These are phyloP conservation scores for Knufia petricola DNA, from an alignment of 2,329 filamentous ascomycete species.

Conservation along the genomic window DNA sequence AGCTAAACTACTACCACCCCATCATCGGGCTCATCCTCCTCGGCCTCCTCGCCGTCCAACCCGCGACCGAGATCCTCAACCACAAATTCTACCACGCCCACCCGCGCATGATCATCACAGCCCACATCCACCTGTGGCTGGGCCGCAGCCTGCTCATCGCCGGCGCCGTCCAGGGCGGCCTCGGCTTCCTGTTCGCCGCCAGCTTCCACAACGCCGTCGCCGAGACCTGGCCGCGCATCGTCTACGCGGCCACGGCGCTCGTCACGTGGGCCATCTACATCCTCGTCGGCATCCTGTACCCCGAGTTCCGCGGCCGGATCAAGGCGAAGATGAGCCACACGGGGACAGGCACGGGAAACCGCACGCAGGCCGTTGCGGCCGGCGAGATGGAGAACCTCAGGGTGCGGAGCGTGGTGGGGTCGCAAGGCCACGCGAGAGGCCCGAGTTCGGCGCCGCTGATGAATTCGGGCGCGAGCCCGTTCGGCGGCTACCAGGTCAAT, in stretches of 20 bases:
- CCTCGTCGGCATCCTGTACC: conserved; percentile 13
- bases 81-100: conserved; percentile 37
- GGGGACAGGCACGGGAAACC: neutral
- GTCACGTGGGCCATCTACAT: conserved; percentile 27
- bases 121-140: conserved; percentile 42
- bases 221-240: conserved; percentile 30
- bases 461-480: no score
- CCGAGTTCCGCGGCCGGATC: conserved; percentile 9
- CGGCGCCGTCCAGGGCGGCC: conserved; percentile 47
- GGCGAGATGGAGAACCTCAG: neutral
- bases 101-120: conserved; percentile 22
- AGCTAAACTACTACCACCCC: conserved; percentile 26
- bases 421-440: no score
- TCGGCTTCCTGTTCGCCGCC: conserved; percentile 42
- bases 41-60: conserved; percentile 24
- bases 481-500: no score
- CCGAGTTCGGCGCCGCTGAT: no score
- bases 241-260: conserved; percentile 41
- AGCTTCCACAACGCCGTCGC: conserved; percentile 27
- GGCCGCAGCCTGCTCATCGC: conserved; percentile 42
- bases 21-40: conserved; percentile 25
- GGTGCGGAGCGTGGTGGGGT: neutral
- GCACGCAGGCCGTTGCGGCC: neutral
- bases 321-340: neutral
- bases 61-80: conserved; percentile 23